Base-by-base conservation (phyloP, 208 protist species). In the Trypanosoma boissoni region DNA sequence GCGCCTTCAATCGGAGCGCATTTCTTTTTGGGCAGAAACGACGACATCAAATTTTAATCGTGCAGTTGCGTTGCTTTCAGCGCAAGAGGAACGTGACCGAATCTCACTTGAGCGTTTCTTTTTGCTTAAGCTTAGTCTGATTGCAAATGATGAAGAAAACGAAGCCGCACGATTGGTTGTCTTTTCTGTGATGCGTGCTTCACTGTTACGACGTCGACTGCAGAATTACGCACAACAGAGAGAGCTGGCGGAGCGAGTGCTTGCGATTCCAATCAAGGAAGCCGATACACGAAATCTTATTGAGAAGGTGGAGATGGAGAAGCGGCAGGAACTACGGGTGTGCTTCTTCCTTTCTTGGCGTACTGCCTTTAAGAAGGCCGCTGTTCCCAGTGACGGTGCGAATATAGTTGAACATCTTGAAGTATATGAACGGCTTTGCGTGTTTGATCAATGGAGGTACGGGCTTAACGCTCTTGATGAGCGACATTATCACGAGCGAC, bases 331-430 rank as follows among this genome's bases (percentile, higher is more conserved):
- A 24, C 18, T 88, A 26, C 39, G 51, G 18, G 68, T 74, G 16
- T 31, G 24, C 18, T 86, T 83, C 55, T 54, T 84, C 23, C 39
- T 79, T 20, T 69, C 64, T 24, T 91, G 84, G 80, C 67, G 84
- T 8, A 43, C 49, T 0, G 72, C 83, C n/a, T 78, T 79, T 63
- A 74, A 79, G 37, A 8, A 29, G 26, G 48, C 34, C 18, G 72
- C 78, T 26, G 68, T 32, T 5, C 68, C 55, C 3, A 58, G 56
- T 18, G 61, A 64, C 1, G 77, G 72, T n/a, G 45, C 71, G 1
- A 27, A 48, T 9, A 63, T 83, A 49, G 48, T 91, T 26, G n/a
- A 67, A 28, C 58, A 72, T 32, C 55, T 91, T 12, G 80, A 91
- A 55, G 49, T 85, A 5, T 74, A 88, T 24, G 72, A 86, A 46